Conservation (phyloP, 2,329 filamentous ascomycete species). For the Elsinoe fawcettii region DNA sequence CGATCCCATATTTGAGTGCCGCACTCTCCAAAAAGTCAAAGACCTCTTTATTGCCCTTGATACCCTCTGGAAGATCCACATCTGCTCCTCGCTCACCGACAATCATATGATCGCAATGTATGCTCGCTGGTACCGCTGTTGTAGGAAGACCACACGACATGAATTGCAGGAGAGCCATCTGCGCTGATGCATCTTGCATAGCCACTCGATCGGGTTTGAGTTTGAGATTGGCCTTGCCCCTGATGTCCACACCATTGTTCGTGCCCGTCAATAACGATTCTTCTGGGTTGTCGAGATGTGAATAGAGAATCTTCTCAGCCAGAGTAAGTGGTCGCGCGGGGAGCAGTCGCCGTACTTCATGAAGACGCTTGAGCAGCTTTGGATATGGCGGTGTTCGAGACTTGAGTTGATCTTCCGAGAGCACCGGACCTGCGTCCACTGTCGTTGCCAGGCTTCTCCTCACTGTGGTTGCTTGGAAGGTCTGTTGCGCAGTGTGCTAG, state of each 20-base stretch:
- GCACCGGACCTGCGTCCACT: constrained; percentile 17
- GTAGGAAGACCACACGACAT: constrained; percentile 89
- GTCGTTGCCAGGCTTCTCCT: constrained; percentile 28
- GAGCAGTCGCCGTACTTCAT: constrained; percentile 66
- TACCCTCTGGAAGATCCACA: constrained; percentile 73
- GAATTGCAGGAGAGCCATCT: constrained; percentile 98
- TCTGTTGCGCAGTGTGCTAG: neutral
- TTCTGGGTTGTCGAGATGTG: constrained; percentile 82
- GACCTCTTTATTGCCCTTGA: constrained; percentile 89
- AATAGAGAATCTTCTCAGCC: constrained; percentile 88
- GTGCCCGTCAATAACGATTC: constrained; percentile 79
- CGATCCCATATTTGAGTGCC: constrained; percentile 81
- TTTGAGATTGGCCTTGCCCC: constrained; percentile 86
- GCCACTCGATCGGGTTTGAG: constrained; percentile 95
- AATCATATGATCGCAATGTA: constrained; percentile 99
- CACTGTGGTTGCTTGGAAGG: neutral
- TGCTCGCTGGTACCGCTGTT: constrained; percentile 90
- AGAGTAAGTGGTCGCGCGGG: constrained; percentile 62
- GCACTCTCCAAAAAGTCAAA: constrained; percentile 96
- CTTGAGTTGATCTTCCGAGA: constrained; percentile 33
- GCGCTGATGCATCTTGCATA: constrained; percentile 97
- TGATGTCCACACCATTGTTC: constrained; percentile 72
- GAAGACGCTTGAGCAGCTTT: constrained; percentile 69
- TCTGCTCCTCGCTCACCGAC: constrained; percentile 87
- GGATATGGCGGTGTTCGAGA: constrained; percentile 69